These are phyloP conservation scores for Salix arbutifolia DNA, from an alignment of 345 rosid species.

Conservation along the genomic window DNA sequence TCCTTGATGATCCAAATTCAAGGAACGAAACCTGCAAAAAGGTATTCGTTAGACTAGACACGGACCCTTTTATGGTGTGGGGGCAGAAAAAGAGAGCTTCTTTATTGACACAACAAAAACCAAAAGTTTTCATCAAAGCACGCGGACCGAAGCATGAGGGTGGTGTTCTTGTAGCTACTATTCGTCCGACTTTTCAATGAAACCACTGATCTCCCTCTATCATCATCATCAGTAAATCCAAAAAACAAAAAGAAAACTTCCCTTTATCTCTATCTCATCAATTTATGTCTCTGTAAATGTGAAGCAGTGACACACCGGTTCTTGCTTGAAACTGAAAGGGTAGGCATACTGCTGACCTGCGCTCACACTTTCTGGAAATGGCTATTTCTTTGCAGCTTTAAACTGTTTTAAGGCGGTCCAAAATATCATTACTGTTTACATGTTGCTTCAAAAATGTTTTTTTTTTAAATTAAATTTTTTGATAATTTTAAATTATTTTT, in stretches of 20 bases:
- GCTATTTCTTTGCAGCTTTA: conserved; percentile 85
- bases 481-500: too few species aligned
- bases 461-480: too few species aligned
- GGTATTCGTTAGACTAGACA: conserved; percentile 5
- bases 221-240: conserved; percentile 2
- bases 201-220: conserved; percentile 2
- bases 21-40: conserved; percentile 61
- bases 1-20: conserved; percentile 39
- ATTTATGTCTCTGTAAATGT: conserved; percentile 16
- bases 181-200: conserved; percentile 51
- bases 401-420: conserved; percentile 21
- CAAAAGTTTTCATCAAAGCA: conserved; percentile 43
- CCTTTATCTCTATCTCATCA: neutral
- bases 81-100: conserved; percentile 23
- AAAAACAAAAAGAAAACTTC: neutral
- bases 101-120: conserved; percentile 22
- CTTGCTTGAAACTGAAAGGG: conserved; percentile 51
- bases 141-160: conserved; percentile 43
- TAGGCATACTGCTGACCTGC: conserved; percentile 62
- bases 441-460: too few species aligned
- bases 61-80: conserved; percentile 40
- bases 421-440: too few species aligned
- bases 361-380: conserved; percentile 56
- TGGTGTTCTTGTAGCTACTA: conserved; percentile 11
- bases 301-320: neutral